Evolutionary conservation across 2,329 filamentous ascomycete species (phyloP).

Genomic region (Pezicula carpinea): DNA sequence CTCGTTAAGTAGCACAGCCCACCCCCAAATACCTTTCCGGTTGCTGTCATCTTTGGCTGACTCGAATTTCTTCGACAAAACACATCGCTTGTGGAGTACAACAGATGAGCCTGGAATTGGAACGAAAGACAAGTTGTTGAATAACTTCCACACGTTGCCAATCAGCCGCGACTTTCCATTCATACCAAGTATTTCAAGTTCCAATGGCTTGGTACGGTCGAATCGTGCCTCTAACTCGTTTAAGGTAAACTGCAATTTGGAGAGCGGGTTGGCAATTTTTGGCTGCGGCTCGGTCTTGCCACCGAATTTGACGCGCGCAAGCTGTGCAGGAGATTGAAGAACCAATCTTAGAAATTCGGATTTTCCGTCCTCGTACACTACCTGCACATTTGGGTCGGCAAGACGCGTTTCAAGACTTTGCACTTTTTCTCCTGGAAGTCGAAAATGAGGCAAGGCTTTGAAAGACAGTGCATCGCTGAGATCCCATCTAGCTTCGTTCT

Average conservation of each 20-base stretch:
- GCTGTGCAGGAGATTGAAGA: conserved; percentile 21
- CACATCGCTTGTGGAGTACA: conserved; percentile 30
- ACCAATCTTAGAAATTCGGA: conserved; percentile 17
- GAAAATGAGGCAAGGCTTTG: conserved; percentile 64
- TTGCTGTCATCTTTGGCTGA: background rate
- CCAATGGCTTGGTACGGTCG: conserved; percentile 24
- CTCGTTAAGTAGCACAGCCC: conserved; percentile 29
- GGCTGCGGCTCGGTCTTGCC: conserved; percentile 13
- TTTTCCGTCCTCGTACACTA: conserved; percentile 19
- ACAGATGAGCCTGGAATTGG: conserved; percentile 34
- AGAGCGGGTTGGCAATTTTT: conserved; percentile 14
- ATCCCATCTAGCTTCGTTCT: conserved; percentile 65
- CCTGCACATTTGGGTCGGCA: conserved; percentile 7
- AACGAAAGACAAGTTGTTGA: conserved; percentile 29
- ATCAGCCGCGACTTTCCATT: conserved; percentile 35
- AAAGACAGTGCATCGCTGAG: conserved; percentile 64
- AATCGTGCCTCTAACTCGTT: conserved; percentile 30
- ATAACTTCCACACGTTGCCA: conserved; percentile 30
- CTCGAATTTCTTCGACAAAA: conserved; percentile 2
- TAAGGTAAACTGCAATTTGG: conserved; percentile 18
- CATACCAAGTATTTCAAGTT: conserved; percentile 31
- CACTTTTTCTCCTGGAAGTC: conserved; percentile 53
- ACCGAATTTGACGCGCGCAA: conserved; percentile 28
- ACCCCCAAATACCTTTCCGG: conserved; percentile 14
- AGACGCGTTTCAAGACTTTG: conserved; percentile 20